Percentiles rank a stretch among this genome's conserved stretches.
These are phyloP conservation scores for Sporopachydermia cereana DNA, from an alignment of 1,139 yeast species.

Conservation along the genomic window DNA sequence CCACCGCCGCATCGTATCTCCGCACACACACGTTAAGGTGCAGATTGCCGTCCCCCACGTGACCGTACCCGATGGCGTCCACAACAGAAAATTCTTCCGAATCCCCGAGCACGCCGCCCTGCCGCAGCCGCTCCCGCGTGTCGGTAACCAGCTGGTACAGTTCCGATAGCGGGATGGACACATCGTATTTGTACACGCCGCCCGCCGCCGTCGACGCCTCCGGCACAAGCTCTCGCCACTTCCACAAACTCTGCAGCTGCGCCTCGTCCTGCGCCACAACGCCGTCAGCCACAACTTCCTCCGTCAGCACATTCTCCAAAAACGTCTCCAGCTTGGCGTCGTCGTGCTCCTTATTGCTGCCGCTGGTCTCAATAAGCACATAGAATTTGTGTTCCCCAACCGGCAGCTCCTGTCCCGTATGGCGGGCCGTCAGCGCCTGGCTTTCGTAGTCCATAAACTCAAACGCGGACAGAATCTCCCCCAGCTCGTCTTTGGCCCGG, in stretches of 20 bases:
- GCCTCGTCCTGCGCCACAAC: constrained; percentile 93
- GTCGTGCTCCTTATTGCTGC: constrained; percentile 81
- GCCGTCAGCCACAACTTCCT: constrained; percentile 77
- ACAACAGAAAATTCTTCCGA: constrained; percentile 68
- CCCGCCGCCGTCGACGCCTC: constrained; percentile 81
- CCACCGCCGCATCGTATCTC: constrained; percentile 65
- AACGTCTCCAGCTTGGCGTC: constrained; percentile 69
- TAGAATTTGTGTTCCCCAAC: constrained; percentile 83
- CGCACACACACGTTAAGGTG: constrained; percentile 91
- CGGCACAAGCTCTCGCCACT: constrained; percentile 89
- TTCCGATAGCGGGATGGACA: constrained; percentile 71
- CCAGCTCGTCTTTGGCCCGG: constrained; percentile 65
- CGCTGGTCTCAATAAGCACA: constrained; percentile 85
- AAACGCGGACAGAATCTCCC: constrained; percentile 84
- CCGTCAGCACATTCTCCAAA: constrained; percentile 75
- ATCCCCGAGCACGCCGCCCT: constrained; percentile 49
- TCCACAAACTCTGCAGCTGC: constrained; percentile 74
- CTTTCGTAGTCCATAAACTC: constrained; percentile 87
- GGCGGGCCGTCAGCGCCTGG: constrained; percentile 48
- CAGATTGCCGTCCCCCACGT: constrained; percentile 90
- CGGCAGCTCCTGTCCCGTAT: constrained; percentile 47
- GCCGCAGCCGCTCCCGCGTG: constrained; percentile 43
- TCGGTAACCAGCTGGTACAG: constrained; percentile 76
- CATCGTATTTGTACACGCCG: constrained; percentile 95
- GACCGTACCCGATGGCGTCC: constrained; percentile 90